These are phyloP conservation scores for Limonium bicolor DNA, from an alignment of 148 eudicot species.

Conservation along the genomic window DNA sequence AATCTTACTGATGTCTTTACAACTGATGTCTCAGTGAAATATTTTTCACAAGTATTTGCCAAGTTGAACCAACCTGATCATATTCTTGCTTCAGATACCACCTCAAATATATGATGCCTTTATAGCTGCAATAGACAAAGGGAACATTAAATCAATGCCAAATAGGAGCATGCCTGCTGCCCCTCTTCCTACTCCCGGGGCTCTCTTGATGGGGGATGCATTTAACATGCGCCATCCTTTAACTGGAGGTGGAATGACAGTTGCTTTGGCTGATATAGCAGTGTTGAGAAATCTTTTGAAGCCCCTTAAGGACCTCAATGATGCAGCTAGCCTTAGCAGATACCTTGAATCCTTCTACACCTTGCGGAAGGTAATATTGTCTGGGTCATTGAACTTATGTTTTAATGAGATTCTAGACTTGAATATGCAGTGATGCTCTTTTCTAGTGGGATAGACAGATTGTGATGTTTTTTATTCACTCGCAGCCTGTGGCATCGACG, in stretches of 20 bases:
- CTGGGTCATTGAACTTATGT: background rate
- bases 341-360: slow-evolving; percentile 82
- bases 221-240: slow-evolving; percentile 92
- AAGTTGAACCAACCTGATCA: too few relatives aligned
- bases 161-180: slow-evolving; percentile 84
- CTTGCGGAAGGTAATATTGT: slow-evolving; percentile 50
- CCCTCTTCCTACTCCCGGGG: slow-evolving; percentile 75
- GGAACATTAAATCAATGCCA: slow-evolving; percentile 63
- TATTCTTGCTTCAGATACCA: slow-evolving; percentile 47
- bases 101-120: slow-evolving; percentile 45
- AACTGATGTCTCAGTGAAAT: too few relatives aligned
- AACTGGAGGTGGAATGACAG: slow-evolving; percentile 94
- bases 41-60: too few relatives aligned
- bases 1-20: too few relatives aligned
- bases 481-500: slow-evolving; percentile 87
- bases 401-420: background rate
- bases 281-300: slow-evolving; percentile 60
- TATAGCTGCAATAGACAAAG: slow-evolving; percentile 46
- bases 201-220: slow-evolving; percentile 85
- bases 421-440: too few relatives aligned
- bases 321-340: slow-evolving; percentile 52
- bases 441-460: too few relatives aligned
- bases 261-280: slow-evolving; percentile 75
- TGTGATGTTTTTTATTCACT: background rate
- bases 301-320: slow-evolving; percentile 53